Evolutionary conservation across 1,284 basidiomycete species (phyloP).

Genomic region (Cryptococcus wingfieldii): DNA sequence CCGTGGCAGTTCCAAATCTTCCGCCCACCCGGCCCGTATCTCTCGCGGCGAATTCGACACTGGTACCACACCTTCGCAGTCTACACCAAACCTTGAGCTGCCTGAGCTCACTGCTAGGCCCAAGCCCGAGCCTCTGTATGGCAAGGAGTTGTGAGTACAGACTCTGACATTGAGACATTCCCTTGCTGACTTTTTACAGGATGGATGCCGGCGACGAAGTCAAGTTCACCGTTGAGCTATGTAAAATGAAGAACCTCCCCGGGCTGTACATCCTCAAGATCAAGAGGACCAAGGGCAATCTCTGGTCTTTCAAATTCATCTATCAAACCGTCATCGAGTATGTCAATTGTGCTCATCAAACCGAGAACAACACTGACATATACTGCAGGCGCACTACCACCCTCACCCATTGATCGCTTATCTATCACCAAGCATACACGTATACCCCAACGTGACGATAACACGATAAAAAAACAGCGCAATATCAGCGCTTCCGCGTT

Average conservation of each 20-base stretch:
- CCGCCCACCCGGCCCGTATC: constrained; percentile 19
- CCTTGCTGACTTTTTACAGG: constrained; percentile 29
- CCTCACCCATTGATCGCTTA: constrained; percentile 8
- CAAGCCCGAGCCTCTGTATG: constrained; percentile 63
- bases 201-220: constrained; percentile 89
- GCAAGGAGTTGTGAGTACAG: constrained; percentile 54
- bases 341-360: constrained; percentile 48
- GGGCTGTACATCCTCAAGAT: constrained; percentile 86
- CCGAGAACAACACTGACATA: background rate
- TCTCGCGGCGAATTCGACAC: constrained; percentile 32
- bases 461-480: background rate
- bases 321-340: constrained; percentile 84
- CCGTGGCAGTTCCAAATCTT: constrained; percentile 71
- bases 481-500: background rate
- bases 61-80: constrained; percentile 32
- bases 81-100: constrained; percentile 14
- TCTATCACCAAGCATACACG: background rate
- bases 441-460: background rate
- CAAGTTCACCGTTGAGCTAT: constrained; percentile 85
- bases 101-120: constrained; percentile 19
- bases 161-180: background rate
- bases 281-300: constrained; percentile 81
- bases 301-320: constrained; percentile 89
- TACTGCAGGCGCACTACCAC: constrained; percentile 10
- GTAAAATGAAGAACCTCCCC: constrained; percentile 76